These are phyloP conservation scores for Hapsidospora chrysogenum DNA, from an alignment of 495 filamentous ascomycete species.

Conservation along the genomic window DNA sequence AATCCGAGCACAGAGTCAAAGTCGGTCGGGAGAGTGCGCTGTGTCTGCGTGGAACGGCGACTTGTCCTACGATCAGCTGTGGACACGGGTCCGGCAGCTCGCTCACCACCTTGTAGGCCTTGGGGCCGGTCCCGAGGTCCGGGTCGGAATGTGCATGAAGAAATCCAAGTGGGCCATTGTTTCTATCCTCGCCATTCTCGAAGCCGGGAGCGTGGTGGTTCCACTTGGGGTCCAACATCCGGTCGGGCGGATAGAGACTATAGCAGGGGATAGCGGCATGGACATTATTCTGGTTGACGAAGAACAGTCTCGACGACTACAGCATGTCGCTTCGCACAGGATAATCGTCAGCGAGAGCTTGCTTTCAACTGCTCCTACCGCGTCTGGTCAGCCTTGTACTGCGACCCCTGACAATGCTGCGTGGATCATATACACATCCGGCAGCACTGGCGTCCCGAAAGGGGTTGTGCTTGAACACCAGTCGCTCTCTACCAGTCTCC, in stretches of 20 bases:
- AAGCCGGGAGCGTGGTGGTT: background rate
- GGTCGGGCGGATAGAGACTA: background rate
- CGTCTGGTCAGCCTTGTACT: background rate
- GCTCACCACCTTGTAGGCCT: slow-evolving; percentile 19
- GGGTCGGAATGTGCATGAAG: background rate
- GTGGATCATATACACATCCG: slow-evolving; percentile 33
- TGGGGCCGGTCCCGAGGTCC: background rate
- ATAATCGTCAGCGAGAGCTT: no score
- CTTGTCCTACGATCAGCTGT: slow-evolving; percentile 32
- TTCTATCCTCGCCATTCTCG: background rate
- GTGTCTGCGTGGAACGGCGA: slow-evolving; percentile 33
- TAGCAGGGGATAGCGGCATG: slow-evolving; percentile 2
- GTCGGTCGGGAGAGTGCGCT: background rate
- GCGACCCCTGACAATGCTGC: background rate
- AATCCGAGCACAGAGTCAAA: background rate
- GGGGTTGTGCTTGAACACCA: slow-evolving; percentile 24
- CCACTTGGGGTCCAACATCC: background rate
- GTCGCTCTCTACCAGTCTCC: slow-evolving; percentile 12
- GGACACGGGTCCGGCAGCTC: slow-evolving; percentile 14
- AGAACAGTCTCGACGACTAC: background rate
- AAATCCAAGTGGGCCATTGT: background rate
- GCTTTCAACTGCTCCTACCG: no score
- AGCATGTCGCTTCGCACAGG: background rate
- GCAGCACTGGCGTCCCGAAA: slow-evolving; percentile 34
- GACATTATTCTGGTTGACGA: slow-evolving; percentile 17